Percentiles rank a stretch among this genome's conserved stretches.
These are phyloP conservation scores for Ceratocystis harringtonii DNA, from an alignment of 2,329 filamentous ascomycete genomes.

Conservation along the genomic window DNA sequence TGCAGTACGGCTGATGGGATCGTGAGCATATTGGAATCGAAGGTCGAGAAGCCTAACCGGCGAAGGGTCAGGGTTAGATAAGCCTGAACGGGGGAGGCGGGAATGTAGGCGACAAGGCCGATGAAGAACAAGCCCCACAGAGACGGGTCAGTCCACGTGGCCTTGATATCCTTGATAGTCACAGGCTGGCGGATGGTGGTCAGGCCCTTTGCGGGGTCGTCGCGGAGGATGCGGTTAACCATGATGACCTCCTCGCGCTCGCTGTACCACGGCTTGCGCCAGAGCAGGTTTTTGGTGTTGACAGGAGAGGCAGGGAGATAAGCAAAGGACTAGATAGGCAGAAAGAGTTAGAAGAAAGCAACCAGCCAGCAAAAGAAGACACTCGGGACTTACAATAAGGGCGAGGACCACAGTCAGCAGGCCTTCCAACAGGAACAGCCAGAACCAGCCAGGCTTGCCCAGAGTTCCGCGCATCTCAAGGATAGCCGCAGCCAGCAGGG, in stretches of 20 bases:
- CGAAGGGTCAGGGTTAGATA: slow-evolving; percentile 22
- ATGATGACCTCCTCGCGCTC: slow-evolving; percentile 43
- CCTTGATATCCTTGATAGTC: slow-evolving; percentile 31
- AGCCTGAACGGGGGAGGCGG: slow-evolving; percentile 20
- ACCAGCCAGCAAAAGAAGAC: background rate
- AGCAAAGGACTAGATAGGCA: slow-evolving; percentile 30
- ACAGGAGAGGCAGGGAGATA: slow-evolving; percentile 52
- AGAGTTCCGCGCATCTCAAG: slow-evolving; percentile 48
- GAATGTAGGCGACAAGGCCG: slow-evolving; percentile 19
- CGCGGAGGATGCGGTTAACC: slow-evolving; percentile 39
- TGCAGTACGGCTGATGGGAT: slow-evolving; percentile 28
- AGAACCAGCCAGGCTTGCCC: slow-evolving; percentile 39
- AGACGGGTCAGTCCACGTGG: slow-evolving; percentile 37
- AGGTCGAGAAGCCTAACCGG: slow-evolving; percentile 26
- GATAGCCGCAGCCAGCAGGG: slow-evolving; percentile 50
- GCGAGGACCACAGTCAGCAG: slow-evolving; percentile 52
- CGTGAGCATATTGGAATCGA: slow-evolving; percentile 41
- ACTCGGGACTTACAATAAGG: slow-evolving; percentile 21
- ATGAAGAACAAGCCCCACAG: slow-evolving; percentile 38
- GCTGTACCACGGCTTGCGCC: slow-evolving; percentile 40
- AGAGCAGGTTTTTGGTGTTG: slow-evolving; percentile 45
- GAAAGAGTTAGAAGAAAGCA: background rate
- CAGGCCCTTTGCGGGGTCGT: slow-evolving; percentile 40
- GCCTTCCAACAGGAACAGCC: slow-evolving; percentile 54
- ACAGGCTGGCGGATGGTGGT: slow-evolving; percentile 42